Base-by-base conservation (phyloP, 2,329 filamentous ascomycete genomes). In the Fusarium gaditjirri region DNA sequence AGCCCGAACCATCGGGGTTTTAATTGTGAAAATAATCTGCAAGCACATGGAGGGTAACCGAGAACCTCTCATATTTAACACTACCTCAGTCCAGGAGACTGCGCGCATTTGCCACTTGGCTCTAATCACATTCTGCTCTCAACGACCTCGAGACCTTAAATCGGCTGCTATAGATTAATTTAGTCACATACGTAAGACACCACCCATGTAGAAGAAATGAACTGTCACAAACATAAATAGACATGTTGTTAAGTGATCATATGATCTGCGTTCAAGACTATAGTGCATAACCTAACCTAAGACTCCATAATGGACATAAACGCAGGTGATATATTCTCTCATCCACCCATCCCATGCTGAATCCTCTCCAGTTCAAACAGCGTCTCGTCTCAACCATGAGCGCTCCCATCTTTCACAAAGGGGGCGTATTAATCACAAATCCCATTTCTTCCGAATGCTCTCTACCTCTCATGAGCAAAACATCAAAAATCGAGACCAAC, bases 1-100 rank as follows among this genome's bases (percentile, higher is more conserved):
- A 84, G 69, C 83, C 84, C 1, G 86, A 90, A 75, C 85, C 84
- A n/a, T 85, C 88, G 9, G 88, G 88, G 11, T 85, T 83, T 64
- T 73, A 52, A 56, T 39, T 19, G 9, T 46, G 25, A 29, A 31
- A 27, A 23, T n/a, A 29, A 41, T 11, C 31, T 39, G 23, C 29
- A 27, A 25, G 42, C 29, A 41, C 12, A 38, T 23, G 23, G 38
- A 21, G 36, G 54, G 35, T 31, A 27, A 33, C 27, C 25, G 36
- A 31, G 38, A 42, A 52, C 9, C 10, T 41, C 29, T 31, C n/a
- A 46, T 53, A 14, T 27, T 36, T 29, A 33, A 53, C 36, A 17
- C 29, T 23, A 14, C 36, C n/a, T 19, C 23, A 33, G 44, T 17
- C 35, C 52, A 31, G 49, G 59, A 60, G 52, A 64, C 72, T 23